phyloP scores from a whole-genome alignment of 2,329 filamentous ascomycete genomes.

The Teratosphaeria gauchensis region DNA sequence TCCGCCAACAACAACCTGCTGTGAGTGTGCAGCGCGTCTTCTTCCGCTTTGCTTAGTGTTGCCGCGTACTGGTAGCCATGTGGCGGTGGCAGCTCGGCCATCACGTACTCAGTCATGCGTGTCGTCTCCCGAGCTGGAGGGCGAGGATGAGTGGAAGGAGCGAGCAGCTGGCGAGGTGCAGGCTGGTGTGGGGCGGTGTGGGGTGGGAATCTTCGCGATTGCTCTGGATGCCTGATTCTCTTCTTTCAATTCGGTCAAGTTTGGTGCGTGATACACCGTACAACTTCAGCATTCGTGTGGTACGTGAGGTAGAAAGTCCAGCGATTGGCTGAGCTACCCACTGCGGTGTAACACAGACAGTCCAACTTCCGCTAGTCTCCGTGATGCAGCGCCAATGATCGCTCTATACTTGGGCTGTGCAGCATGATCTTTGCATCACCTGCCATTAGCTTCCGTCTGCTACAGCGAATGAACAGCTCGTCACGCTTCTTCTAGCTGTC shows the following conservation, averaged over 20 bases:
- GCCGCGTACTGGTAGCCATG: conserved; percentile 8
- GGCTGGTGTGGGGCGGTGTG: not conserved
- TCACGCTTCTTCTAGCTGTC: not conserved
- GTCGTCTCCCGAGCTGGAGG: not conserved
- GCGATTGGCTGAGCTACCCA: too few species aligned
- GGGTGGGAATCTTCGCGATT: too few species aligned
- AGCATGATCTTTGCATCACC: too few species aligned
- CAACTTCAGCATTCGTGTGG: too few species aligned
- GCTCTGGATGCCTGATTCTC: too few species aligned
- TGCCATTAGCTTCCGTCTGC: not conserved
- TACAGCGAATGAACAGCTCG: not conserved
- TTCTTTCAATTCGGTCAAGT: too few species aligned
- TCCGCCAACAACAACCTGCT: conserved; percentile 75
- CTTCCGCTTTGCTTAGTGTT: conserved; percentile 19
- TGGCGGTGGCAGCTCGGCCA: not conserved
- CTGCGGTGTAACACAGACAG: too few species aligned
- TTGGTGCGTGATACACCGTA: too few species aligned
- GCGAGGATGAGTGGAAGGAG: not conserved
- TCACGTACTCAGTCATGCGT: not conserved
- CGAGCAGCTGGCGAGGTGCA: too few species aligned
- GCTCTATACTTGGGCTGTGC: too few species aligned
- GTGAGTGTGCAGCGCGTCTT: conserved; percentile 74
- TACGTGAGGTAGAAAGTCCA: too few species aligned
- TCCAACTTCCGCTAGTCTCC: not conserved
- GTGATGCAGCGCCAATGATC: not conserved